Evolutionary conservation across 306 rosid genomes (phyloP), one percentile per base, ranked within the genome.

Genomic region (Quercus glauca): DNA sequence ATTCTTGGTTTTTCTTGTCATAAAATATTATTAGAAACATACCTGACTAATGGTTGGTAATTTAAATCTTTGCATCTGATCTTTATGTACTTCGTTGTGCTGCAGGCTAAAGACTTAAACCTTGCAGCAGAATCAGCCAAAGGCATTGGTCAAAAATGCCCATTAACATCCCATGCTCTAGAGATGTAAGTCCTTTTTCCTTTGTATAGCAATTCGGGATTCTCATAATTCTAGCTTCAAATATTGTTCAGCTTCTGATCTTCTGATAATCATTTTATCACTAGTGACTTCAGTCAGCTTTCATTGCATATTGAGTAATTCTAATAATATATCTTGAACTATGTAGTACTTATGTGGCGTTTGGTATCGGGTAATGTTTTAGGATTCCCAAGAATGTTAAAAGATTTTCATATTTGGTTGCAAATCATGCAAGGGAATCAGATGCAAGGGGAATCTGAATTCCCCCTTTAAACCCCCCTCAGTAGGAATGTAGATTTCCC

Each of bases 101-200:
- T 64, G 70, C 92, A 94, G 98, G 89, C 87, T 60, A 94, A 94
- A 77, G 97, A 94, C 84, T 85, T 94, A 68, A 94, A 85, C 80
- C 88, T 94, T 72, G 97, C 96, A 51, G 87, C 82, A 75, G 91
- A 89, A 82, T 92, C 98, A 69, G 98, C 97, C 81, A 74, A 77
- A 51, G 85, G 85, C 78, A 81, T 86, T 71, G 98, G 92, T 72
- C 79, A 85, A 80, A 80, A 70, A 71, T 80, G 82, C 69, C 97
- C 97, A 13, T 80, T 94, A 80, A 84, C 97, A 75, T 89, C 89
- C 31, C 83, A 86, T 74, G 92, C 93, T 43, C 94, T 88, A 74
- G 77, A 92, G 82, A 91, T 94, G 98, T 91, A 89, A 82, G 83
- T 74, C 58, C 26, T 61, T 73, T 78, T 25, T 58, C 67, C 58